Percentiles rank a stretch among this genome's conserved stretches.
phyloP scores from a whole-genome alignment of 2,329 filamentous ascomycete genomes.

The Pestalotiopsis sp. region DNA sequence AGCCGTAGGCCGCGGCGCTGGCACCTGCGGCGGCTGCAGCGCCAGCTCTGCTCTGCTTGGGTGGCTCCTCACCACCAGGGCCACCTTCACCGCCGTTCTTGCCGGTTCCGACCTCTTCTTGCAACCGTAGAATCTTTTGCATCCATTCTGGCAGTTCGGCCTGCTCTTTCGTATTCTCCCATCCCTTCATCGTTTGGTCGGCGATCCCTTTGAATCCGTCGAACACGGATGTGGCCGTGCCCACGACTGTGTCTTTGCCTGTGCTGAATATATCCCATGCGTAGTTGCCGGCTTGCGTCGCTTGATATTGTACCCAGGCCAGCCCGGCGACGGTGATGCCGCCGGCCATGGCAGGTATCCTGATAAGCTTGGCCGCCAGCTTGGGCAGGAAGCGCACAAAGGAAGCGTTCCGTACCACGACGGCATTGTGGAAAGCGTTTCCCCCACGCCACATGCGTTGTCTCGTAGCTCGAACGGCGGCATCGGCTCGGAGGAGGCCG shows the following conservation, averaged over 20 bases:
- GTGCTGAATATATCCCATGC: conserved; percentile 71
- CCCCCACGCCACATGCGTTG: conserved; percentile 76
- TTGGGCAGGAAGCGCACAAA: conserved; percentile 75
- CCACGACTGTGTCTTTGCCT: conserved; percentile 72
- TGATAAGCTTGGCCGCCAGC: conserved; percentile 84
- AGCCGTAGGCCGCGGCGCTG: conserved; percentile 77
- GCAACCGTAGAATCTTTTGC: conserved; percentile 67
- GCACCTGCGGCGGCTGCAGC: conserved; percentile 69
- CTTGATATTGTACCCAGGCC: conserved; percentile 96
- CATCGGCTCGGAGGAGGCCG: conserved; percentile 69
- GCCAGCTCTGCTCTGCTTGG: conserved; percentile 62
- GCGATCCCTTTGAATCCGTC: conserved; percentile 75
- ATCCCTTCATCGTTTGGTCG: conserved; percentile 78
- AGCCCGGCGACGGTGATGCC: conserved; percentile 83
- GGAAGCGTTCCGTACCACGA: conserved; percentile 64
- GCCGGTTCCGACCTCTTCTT: conserved; percentile 60
- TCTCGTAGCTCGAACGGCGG: conserved; percentile 61
- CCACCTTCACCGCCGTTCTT: conserved; percentile 47
- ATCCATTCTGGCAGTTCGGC: conserved; percentile 76
- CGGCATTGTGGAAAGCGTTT: conserved; percentile 82
- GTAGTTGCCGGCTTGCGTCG: conserved; percentile 63
- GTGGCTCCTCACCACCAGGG: conserved; percentile 51
- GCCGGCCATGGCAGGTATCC: conserved; percentile 89
- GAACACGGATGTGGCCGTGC: conserved; percentile 70
- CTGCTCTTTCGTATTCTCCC: conserved; percentile 81